Conservation (phyloP, 176 grass and related monocot species). For the Cenchrus fungigraminus region DNA sequence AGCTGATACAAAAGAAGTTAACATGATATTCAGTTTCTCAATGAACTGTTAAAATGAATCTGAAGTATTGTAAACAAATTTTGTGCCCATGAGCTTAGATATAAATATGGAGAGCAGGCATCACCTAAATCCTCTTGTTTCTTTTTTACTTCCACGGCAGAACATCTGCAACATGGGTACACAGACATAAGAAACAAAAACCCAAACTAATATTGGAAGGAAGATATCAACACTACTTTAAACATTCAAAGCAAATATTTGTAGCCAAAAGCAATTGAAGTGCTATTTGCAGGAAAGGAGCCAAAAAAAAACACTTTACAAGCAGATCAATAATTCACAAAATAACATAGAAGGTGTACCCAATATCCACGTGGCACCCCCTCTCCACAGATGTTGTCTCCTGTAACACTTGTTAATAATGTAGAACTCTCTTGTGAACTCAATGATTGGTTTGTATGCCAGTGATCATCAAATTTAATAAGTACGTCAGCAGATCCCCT, state of each 20-base stretch:
- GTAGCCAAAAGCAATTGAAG: conserved; percentile 2
- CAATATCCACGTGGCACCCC: conserved; percentile 93
- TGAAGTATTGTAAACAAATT: conserved; percentile 31
- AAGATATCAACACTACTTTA: conserved; percentile 6
- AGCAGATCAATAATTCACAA: not conserved
- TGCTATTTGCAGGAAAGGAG: not conserved
- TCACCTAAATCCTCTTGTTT: conserved; percentile 97
- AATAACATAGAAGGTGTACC: conserved; percentile 50
- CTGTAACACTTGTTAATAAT: conserved; percentile 55
- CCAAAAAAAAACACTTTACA: not conserved
- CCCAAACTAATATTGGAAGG: not conserved
- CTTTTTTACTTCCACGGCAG: conserved; percentile 93
- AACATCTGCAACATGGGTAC: conserved; percentile 67
- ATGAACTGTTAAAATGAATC: conserved; percentile 1
- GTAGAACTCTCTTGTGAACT: conserved; percentile 54
- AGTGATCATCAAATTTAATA: conserved; percentile 89
- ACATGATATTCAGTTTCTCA: conserved; percentile 27
- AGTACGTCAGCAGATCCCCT: conserved; percentile 90
- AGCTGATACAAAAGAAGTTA: conserved; percentile 54
- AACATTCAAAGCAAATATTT: conserved; percentile 9
- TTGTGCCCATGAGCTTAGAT: conserved; percentile 7
- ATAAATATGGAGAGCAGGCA: not conserved
- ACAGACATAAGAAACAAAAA: conserved; percentile 38
- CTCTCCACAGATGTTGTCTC: conserved; percentile 81
- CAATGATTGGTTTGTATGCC: conserved; percentile 73